phyloP scores from a whole-genome alignment of 345 rosid species.

The Rubroshorea leprosula region DNA sequence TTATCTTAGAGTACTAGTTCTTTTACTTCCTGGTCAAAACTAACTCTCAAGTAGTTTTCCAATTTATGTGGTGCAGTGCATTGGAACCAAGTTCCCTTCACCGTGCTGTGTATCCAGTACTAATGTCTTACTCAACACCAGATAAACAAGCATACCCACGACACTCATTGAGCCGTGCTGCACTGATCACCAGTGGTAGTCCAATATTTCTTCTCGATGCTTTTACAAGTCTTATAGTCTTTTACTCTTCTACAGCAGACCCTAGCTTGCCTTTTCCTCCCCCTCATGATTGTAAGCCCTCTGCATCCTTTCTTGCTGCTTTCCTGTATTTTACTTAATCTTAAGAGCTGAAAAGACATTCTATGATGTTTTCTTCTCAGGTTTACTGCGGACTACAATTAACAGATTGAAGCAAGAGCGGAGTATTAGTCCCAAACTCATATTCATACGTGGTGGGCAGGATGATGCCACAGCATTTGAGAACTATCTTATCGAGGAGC shows the following conservation, averaged over 20 bases:
- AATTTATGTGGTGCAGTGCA: slow-evolving; percentile 46
- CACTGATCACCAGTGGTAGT: slow-evolving; percentile 87
- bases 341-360: background rate
- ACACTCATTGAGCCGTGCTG: slow-evolving; percentile 87
- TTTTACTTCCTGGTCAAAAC: background rate
- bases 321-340: background rate
- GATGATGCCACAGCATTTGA: slow-evolving; percentile 81
- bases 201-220: slow-evolving; percentile 97
- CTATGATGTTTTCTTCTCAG: slow-evolving; percentile 23
- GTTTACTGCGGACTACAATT: slow-evolving; percentile 68
- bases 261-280: slow-evolving; percentile 87
- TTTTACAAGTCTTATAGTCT: slow-evolving; percentile 76
- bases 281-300: slow-evolving; percentile 83
- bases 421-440: slow-evolving; percentile 76
- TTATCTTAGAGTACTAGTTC: no score
- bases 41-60: slow-evolving; percentile 1
- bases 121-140: slow-evolving; percentile 71
- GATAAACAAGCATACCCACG: slow-evolving; percentile 89
- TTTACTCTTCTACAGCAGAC: slow-evolving; percentile 87
- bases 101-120: slow-evolving; percentile 73
- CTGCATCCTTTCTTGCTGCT: background rate
- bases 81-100: slow-evolving; percentile 89
- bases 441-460: slow-evolving; percentile 76
- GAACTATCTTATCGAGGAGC: slow-evolving; percentile 92
- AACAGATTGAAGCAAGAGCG: slow-evolving; percentile 88